Base-by-base conservation (phyloP, 1,284 basidiomycete genomes). In the Papiliotrema laurentii region DNA sequence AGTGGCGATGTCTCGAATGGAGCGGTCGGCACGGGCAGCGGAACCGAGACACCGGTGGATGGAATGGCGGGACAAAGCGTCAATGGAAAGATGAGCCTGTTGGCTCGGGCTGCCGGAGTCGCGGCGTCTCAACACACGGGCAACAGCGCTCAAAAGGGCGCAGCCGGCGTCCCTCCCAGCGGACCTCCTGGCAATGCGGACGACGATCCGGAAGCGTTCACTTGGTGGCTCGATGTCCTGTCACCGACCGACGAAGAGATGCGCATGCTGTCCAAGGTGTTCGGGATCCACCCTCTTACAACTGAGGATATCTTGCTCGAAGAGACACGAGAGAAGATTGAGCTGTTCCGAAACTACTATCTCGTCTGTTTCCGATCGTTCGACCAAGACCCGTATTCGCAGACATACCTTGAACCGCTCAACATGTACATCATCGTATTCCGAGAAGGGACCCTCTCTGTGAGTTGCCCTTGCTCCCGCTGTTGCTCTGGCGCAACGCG, bases 351-450 rank as follows among this genome's bases (percentile, higher is more conserved):
- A 50, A 97, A 96, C 72, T 99, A 99, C 73, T 98, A 97, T 71
- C 84, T 99, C 43, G 96, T 98, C 56, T 98, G 94, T 82, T 99
- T 98, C 80, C 86, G 96, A 54, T 89, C 90, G 54, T 98, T 99
- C 76, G 96, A 99, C 75, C 96, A 99, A 77, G 94, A 98, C 73
- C 89, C 85, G 14, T 97, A 97, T 77, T 92, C 88, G 63, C 92
- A 94, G 9, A 98, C 92, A 0, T 89, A 98, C 71, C 83, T 99
- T 45, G 94, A 99, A 72, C 96, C 96, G 26, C 78, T 98, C 54
- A 98, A 99, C 77, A 97, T 97, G 92, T 99, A 98, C 76, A 96
- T 98, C 66, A 89, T 98, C 64, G 96, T 99, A 35, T 97, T 98
- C 77, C 81, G 96, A 34, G 94, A 98, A 72, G 96, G 96, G n/a